These are phyloP conservation scores for Aureobasidium lini DNA, from an alignment of 2,329 filamentous ascomycete genomes.

Conservation along the genomic window DNA sequence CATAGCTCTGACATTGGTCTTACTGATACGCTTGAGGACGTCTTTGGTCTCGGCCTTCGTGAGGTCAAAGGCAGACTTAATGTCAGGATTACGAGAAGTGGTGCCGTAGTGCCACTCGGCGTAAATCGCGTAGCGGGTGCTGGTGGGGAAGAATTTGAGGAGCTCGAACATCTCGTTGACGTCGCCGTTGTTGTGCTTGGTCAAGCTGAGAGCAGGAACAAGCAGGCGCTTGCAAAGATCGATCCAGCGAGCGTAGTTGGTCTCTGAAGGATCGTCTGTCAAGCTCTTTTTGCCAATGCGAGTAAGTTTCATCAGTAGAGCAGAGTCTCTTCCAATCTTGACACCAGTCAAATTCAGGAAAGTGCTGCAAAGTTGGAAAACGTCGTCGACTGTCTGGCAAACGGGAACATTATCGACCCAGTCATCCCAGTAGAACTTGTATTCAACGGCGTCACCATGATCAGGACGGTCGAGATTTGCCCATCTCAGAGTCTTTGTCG, in stretches of 20 bases:
- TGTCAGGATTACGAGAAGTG: slow-evolving; percentile 67
- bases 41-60: slow-evolving; percentile 73
- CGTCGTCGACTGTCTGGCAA: slow-evolving; percentile 82
- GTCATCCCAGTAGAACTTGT: slow-evolving; percentile 95
- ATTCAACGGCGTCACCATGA: slow-evolving; percentile 63
- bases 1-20: slow-evolving; percentile 79
- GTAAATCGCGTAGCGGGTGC: slow-evolving; percentile 79
- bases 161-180: slow-evolving; percentile 84
- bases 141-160: slow-evolving; percentile 67
- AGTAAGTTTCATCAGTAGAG: slow-evolving; percentile 72
- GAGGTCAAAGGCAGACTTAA: slow-evolving; percentile 69
- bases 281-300: slow-evolving; percentile 76
- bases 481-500: slow-evolving; percentile 71
- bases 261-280: slow-evolving; percentile 57
- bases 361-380: slow-evolving; percentile 78
- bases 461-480: slow-evolving; percentile 73
- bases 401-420: slow-evolving; percentile 91
- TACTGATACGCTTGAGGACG: slow-evolving; percentile 80
- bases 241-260: slow-evolving; percentile 73
- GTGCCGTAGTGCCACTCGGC: slow-evolving; percentile 84
- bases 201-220: slow-evolving; percentile 82
- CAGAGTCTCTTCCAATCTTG: slow-evolving; percentile 77
- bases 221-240: slow-evolving; percentile 75
- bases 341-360: slow-evolving; percentile 80
- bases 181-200: slow-evolving; percentile 72